These are phyloP conservation scores for Tylopilus sp. DNA, from an alignment of 768 basidiomycete species.

Conservation along the genomic window DNA sequence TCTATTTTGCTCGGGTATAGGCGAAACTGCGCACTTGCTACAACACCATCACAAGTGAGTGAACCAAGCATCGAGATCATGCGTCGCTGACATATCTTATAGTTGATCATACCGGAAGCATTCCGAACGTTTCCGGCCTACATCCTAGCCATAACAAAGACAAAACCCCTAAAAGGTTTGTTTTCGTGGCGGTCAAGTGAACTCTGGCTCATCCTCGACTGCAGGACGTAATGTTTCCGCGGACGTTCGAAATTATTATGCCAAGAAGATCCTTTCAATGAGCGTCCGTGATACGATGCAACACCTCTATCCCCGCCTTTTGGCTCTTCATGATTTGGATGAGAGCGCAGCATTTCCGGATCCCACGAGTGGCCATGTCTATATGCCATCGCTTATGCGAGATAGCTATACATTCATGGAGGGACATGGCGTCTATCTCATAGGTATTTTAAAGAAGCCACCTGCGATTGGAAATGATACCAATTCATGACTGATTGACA, in stretches of 20 bases:
- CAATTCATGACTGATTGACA: slow-evolving; percentile 29
- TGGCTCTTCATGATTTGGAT: slow-evolving; percentile 84
- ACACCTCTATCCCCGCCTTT: slow-evolving; percentile 81
- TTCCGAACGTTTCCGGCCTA: slow-evolving; percentile 85
- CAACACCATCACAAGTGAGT: slow-evolving; percentile 72
- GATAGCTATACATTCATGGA: slow-evolving; percentile 86
- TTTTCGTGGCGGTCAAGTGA: slow-evolving; percentile 1
- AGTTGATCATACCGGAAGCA: slow-evolving; percentile 94
- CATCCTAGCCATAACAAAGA: slow-evolving; percentile 77
- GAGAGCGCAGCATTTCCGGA: slow-evolving; percentile 70
- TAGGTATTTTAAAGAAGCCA: slow-evolving; percentile 51
- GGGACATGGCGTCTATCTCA: slow-evolving; percentile 85
- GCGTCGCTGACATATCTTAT: slow-evolving; percentile 6
- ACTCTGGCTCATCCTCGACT: slow-evolving; percentile 2
- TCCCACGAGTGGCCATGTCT: slow-evolving; percentile 50
- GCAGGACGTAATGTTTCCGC: slow-evolving; percentile 83
- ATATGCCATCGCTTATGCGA: slow-evolving; percentile 76
- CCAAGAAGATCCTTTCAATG: slow-evolving; percentile 71
- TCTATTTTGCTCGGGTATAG: slow-evolving; percentile 83
- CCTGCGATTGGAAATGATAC: slow-evolving; percentile 15
- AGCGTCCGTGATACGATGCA: slow-evolving; percentile 67
- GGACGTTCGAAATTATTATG: slow-evolving; percentile 89
- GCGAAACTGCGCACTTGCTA: slow-evolving; percentile 79
- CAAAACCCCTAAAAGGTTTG: slow-evolving; percentile 89
- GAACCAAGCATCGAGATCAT: background rate